Evolutionary conservation across 108 stramenopile species (phyloP), one percentile per base, ranked within the genome.

Genomic region (Nitzschia sp.): DNA sequence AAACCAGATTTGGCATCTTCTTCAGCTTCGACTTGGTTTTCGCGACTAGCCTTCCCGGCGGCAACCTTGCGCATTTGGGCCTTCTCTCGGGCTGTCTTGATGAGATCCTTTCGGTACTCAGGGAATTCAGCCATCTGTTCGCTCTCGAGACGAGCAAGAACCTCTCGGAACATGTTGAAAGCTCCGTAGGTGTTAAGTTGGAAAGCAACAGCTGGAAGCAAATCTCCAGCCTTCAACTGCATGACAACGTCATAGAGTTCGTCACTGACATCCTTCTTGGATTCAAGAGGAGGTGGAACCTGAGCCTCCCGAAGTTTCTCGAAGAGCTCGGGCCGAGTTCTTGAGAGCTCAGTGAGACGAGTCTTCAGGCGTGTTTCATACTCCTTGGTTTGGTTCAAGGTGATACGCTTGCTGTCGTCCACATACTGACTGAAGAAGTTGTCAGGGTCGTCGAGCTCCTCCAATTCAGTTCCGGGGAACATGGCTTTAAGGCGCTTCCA

Each of bases 151-250:
- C 88, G 85, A 42, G 62, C 72, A 7, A 98, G 88, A 21, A 99
- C 80, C 34, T 86, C 87, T 80, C 97, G 96, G 75, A 99, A 99
- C 91, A 97, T 96, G 64, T 90, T 76, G 68, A 98, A 95, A 20
- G 95, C 96, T 52, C 95, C 90, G 70, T 96, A 98, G n/a, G 94
- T 95, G 71, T 96, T 94, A 42, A 99, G 89, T 74, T 97, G 97
- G 73, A 99, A 99, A n/a, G 94, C 94, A 71, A 98, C 93, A 10
- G 96, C 96, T 24, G 97, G 96, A 57, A 96, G 81, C 55, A 97
- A 82, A 39, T 95, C 94, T 61, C 65, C 74, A 15, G 73, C 59
- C 80, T 93, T 94, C 70, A 98, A 77, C 67, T 96, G 87, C 41
- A 71, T 62, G n/a, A 91, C 78, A 60, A 91, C 90, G 71, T 76